phyloP scores from a whole-genome alignment of 2,329 filamentous ascomycete genomes.

The Byssoonygena ceratinophila region DNA sequence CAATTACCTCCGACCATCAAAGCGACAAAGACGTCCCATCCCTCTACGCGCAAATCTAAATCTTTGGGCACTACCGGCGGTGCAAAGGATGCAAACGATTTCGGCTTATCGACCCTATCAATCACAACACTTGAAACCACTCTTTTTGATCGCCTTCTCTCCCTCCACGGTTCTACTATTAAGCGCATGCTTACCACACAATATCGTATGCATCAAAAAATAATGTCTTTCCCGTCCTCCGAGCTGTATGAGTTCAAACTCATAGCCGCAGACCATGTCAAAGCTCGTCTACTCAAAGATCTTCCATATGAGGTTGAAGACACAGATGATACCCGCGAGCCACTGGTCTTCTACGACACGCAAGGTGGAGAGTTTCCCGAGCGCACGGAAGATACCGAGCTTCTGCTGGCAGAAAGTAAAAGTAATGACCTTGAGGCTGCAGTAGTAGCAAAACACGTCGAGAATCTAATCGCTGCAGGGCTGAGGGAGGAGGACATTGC shows the following conservation, averaged over 20 bases:
- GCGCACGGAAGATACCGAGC: conserved; percentile 59
- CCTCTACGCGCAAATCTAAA: too few species aligned
- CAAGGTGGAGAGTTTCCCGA: conserved; percentile 90
- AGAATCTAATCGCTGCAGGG: conserved; percentile 64
- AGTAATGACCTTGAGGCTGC: conserved; percentile 84
- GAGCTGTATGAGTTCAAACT: conserved; percentile 77
- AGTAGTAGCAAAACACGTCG: conserved; percentile 68
- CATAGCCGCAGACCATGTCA: conserved; percentile 69
- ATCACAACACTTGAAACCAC: conserved; percentile 63
- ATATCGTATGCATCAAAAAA: conserved; percentile 93
- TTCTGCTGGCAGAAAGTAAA: conserved; percentile 62
- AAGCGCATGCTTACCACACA: conserved; percentile 95
- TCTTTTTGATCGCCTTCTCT: conserved; percentile 78
- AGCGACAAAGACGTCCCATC: conserved; percentile 36
- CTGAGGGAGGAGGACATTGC: conserved; percentile 77
- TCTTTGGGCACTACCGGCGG: conserved; percentile 21
- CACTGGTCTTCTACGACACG: conserved; percentile 88
- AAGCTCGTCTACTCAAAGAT: conserved; percentile 61
- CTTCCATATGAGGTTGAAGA: conserved; percentile 66
- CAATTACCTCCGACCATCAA: conserved; percentile 94
- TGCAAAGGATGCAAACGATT: background rate
- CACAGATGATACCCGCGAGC: conserved; percentile 77
- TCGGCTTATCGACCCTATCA: conserved; percentile 21
- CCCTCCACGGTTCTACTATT: conserved; percentile 67
- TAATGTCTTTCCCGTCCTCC: conserved; percentile 88